These are phyloP conservation scores for Dioscorea zingiberensis DNA, from an alignment of 106 monocot genomes.

Conservation along the genomic window DNA sequence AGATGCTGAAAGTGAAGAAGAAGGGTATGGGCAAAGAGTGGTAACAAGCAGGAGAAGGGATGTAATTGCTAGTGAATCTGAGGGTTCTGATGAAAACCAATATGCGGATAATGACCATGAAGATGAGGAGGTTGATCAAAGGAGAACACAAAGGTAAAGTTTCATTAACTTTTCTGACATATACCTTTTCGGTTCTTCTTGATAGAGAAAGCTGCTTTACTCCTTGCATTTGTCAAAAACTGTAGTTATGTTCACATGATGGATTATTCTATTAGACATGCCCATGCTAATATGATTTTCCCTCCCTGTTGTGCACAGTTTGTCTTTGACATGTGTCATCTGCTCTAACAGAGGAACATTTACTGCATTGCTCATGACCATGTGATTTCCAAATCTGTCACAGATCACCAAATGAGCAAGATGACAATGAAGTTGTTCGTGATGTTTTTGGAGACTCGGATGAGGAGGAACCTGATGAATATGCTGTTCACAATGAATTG, in stretches of 20 bases:
- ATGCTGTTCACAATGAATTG: slow-evolving; percentile 56
- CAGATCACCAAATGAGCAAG: slow-evolving; percentile 41
- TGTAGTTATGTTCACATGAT: too few species aligned
- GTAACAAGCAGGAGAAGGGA: slow-evolving; percentile 70
- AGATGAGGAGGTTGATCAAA: slow-evolving; percentile 48
- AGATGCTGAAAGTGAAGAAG: slow-evolving; percentile 76
- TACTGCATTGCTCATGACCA: neutral
- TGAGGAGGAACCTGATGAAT: slow-evolving; percentile 69
- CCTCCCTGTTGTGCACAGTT: neutral
- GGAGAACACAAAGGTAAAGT: slow-evolving; percentile 46
- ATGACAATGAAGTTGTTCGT: slow-evolving; percentile 74
- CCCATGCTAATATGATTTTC: neutral
- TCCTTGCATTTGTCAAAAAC: too few species aligned
- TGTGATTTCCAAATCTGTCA: slow-evolving; percentile 7
- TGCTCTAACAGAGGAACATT: neutral
- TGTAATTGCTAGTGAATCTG: slow-evolving; percentile 79
- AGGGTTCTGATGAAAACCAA: slow-evolving; percentile 57
- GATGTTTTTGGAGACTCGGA: slow-evolving; percentile 97
- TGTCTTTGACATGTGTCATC: neutral
- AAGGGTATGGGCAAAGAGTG: slow-evolving; percentile 69
- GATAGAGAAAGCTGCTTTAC: too few species aligned
- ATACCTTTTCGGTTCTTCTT: too few species aligned
- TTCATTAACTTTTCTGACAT: neutral
- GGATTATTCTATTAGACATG: too few species aligned
- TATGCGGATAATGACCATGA: slow-evolving; percentile 56